Evolutionary conservation across 1,139 yeast species (phyloP).

Genomic region (Sugiyamaella grinbergsii): DNA sequence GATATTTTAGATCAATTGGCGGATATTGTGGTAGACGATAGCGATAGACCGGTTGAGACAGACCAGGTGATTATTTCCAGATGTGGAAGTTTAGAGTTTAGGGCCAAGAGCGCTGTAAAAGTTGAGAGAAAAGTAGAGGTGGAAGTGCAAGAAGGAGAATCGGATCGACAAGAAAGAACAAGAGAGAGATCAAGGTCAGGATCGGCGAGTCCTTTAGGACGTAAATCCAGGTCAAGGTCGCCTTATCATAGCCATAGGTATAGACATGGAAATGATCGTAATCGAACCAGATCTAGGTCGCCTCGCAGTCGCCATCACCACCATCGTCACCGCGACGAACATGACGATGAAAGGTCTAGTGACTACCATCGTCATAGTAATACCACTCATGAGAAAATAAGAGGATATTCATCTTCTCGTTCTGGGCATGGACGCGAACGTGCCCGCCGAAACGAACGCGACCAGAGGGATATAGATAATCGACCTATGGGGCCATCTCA

Average conservation of each 20-base stretch:
- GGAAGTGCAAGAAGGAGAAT: slow-evolving; percentile 1
- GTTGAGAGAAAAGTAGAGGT: not conserved
- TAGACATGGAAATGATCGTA: too few species aligned
- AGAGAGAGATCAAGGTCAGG: not conserved
- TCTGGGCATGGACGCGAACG: not conserved
- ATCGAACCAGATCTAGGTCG: not conserved
- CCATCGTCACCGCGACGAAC: not conserved
- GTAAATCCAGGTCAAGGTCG: slow-evolving; percentile 6
- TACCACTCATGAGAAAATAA: too few species aligned
- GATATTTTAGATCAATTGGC: slow-evolving; percentile 53
- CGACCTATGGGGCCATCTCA: too few species aligned
- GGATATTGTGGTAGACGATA: slow-evolving; percentile 37
- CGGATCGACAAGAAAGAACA: not conserved
- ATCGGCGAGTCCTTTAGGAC: not conserved
- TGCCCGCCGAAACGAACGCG: not conserved
- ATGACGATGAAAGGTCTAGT: too few species aligned
- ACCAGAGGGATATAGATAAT: not conserved
- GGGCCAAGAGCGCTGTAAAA: slow-evolving; percentile 10
- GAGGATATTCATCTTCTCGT: too few species aligned
- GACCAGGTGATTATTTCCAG: slow-evolving; percentile 54
- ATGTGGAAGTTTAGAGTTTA: slow-evolving; percentile 54
- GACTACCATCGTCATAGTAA: too few species aligned
- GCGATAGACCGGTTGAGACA: slow-evolving; percentile 45
- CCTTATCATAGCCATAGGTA: too few species aligned
- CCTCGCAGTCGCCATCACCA: not conserved